Evolutionary conservation across 805 yeast genomes (phyloP).

Genomic region (Blastobotrys muscicola): DNA sequence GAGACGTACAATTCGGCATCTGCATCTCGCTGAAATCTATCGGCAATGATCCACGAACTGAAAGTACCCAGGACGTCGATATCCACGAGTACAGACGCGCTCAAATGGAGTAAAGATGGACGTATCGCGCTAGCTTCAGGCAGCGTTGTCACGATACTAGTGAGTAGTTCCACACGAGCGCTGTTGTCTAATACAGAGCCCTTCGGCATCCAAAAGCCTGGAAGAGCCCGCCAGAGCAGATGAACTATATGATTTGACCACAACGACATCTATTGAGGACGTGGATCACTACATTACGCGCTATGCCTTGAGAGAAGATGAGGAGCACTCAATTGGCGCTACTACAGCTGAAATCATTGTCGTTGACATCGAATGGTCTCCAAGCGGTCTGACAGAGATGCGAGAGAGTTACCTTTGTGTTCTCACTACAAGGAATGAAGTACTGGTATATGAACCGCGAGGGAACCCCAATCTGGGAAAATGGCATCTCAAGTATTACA

Average conservation of each 20-base stretch:
- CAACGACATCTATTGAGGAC: conserved; percentile 9
- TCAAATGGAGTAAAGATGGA: conserved; percentile 19
- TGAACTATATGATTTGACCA: conserved; percentile 9
- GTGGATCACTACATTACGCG: neutral
- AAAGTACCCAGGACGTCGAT: conserved; percentile 4
- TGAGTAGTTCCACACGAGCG: conserved; percentile 1
- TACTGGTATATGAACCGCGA: conserved; percentile 8
- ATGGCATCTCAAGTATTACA: conserved; percentile 7
- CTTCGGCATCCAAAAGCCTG: conserved; percentile 4
- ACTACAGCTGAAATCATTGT: conserved; percentile 9
- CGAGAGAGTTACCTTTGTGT: conserved; percentile 10
- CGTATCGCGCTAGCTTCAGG: conserved; percentile 12
- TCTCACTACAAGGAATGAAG: conserved; percentile 12
- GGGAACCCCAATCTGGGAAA: conserved; percentile 9
- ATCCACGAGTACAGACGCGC: conserved; percentile 9
- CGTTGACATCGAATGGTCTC: conserved; percentile 17
- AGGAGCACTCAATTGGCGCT: conserved; percentile 7
- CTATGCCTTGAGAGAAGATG: conserved; percentile 5
- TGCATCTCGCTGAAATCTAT: neutral
- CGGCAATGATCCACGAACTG: conserved; percentile 5
- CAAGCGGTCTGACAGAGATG: conserved; percentile 12
- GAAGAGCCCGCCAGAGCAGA: conserved; percentile 3
- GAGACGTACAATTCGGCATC: neutral
- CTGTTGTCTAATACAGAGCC: conserved; percentile 1
- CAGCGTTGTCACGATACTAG: conserved; percentile 9